Base-by-base conservation (phyloP, 2,329 filamentous ascomycete genomes). In the Polychaeton citri region DNA sequence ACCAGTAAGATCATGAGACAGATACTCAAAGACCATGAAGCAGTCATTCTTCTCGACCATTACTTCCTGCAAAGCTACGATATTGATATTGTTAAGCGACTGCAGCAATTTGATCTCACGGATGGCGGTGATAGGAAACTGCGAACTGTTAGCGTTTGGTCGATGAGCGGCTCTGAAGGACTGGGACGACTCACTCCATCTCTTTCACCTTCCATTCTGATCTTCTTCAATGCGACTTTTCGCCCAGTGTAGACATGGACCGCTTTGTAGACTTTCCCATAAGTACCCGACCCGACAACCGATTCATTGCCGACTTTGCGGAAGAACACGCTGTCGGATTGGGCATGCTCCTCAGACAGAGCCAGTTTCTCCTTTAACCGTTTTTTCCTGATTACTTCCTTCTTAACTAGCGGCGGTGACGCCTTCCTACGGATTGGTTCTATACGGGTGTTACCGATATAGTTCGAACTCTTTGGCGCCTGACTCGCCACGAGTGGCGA, bases 41-140 rank as follows among this genome's bases (percentile, higher is more conserved):
- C 90, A 98, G 60, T 96, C 87, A 48, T 96, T 96, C 54, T 81
- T 83, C 62, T 98, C 90, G 2, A 98, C 90, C 90, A 98, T 98
- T 46, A 92, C 84, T 61, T 94, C 86, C 45, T 82, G 76, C 13
- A 94, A 64, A 28, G 78, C 76, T 38, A 94, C 84, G 34, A 94
- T 78, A 50, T 92, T 93, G 40, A 69, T 64, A 50, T 93, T 84
- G 43, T 79, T 78, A 16, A 93, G 68, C 3, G 82, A 87, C 53
- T 93, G 85, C n/a, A 94, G 68, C 17, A 94, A 66, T 57, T 92
- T 92, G 64, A 94, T 87, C 58, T 94, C 86, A 41, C 86, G 77
- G 18, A 92, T 82, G 0, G 86, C 86, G 1, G 86, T 94, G 31
- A 94, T 84, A 0, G 86, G 86, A 47, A 93, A 92, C 52, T 64